Percentiles rank a stretch among this genome's conserved stretches.
Evolutionary conservation across 2,329 filamentous ascomycete species (phyloP).

Genomic region (Fusarium penzigii): DNA sequence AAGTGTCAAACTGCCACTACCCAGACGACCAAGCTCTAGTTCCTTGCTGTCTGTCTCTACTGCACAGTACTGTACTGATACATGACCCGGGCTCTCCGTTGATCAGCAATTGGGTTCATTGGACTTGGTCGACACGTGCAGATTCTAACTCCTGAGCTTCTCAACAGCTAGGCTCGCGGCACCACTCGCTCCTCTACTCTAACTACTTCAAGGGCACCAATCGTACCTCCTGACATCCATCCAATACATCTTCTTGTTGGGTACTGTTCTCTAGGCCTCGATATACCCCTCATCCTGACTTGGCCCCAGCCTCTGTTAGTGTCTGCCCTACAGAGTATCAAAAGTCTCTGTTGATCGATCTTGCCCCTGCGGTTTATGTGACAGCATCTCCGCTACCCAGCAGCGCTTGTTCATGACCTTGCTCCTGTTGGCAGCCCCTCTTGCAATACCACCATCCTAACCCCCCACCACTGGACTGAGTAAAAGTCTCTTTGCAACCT

Average conservation of each 20-base stretch:
- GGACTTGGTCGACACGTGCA: background rate
- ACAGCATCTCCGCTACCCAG: slow-evolving; percentile 21
- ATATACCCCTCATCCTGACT: too few relatives aligned
- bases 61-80: slow-evolving; percentile 11
- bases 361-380: slow-evolving; percentile 21
- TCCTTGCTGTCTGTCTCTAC: background rate
- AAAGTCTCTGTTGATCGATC: slow-evolving; percentile 25
- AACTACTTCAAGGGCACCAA: background rate
- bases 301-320: slow-evolving; percentile 2
- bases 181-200: too few relatives aligned
- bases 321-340: slow-evolving; percentile 21
- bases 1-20: background rate
- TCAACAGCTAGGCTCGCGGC: background rate
- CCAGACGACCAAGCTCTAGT: background rate
- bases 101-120: slow-evolving; percentile 23
- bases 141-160: background rate
- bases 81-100: slow-evolving; percentile 25
- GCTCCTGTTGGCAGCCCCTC: slow-evolving; percentile 19
- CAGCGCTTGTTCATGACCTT: slow-evolving; percentile 21
- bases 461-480: slow-evolving; percentile 15
- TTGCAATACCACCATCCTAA: slow-evolving; percentile 21
- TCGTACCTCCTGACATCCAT: background rate
- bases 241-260: too few relatives aligned
- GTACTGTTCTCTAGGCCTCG: too few relatives aligned
- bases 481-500: background rate